Conservation (phyloP, 2,329 filamentous ascomycete species). For the Sarocladiaceae sp. region DNA sequence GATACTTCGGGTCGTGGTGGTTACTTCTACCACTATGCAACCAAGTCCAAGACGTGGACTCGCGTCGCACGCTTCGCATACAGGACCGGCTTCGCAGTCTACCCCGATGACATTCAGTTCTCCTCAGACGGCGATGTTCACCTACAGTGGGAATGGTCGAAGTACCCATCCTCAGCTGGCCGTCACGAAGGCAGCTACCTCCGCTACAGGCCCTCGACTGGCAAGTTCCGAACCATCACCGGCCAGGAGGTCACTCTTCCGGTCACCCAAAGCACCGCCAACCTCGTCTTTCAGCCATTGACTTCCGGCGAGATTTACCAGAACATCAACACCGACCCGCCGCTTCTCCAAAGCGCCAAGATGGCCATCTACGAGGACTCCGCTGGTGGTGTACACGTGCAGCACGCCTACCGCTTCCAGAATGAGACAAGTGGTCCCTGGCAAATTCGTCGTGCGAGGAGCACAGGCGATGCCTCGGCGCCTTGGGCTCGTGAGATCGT, state of each 20-base stretch:
- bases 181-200: conserved; percentile 22
- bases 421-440: conserved; percentile 13
- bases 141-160: conserved; percentile 23
- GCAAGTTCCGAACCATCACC: conserved; percentile 14
- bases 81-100: conserved; percentile 19
- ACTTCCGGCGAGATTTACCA: conserved; percentile 20
- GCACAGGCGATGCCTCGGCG: not conserved
- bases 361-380: conserved; percentile 17
- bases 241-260: conserved; percentile 11
- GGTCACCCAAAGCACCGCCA: conserved; percentile 13
- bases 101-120: conserved; percentile 22
- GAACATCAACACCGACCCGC: conserved; percentile 15
- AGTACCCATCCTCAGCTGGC: conserved; percentile 20
- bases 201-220: conserved; percentile 18
- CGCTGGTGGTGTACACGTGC: conserved; percentile 13
- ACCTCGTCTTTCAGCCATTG: conserved; percentile 16
- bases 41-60: conserved; percentile 12
- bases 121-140: conserved; percentile 22
- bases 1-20: conserved; percentile 13
- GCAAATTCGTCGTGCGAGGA: conserved; percentile 16
- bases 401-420: conserved; percentile 17
- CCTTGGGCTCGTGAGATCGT: conserved; percentile 17
- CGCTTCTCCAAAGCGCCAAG: conserved; percentile 18
- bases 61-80: conserved; percentile 17
- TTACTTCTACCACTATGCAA: conserved; percentile 16